Conservation (phyloP, 2,329 filamentous ascomycete species). For the Bipolaris victoriae region DNA sequence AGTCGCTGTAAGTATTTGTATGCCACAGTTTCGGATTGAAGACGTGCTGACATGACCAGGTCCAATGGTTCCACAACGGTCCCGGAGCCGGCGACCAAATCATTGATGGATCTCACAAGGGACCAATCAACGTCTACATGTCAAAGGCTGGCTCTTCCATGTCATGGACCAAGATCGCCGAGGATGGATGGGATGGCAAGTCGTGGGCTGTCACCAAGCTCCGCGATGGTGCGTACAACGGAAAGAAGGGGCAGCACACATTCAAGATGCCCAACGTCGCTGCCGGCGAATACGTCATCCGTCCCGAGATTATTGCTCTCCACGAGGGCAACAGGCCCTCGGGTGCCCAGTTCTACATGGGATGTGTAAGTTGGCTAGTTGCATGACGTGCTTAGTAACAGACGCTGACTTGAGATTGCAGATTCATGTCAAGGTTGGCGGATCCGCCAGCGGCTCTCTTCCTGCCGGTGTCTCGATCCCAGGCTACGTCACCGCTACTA, state of each 20-base stretch:
- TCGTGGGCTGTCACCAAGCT: slow-evolving; percentile 51
- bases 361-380: slow-evolving; percentile 34
- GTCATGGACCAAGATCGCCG: slow-evolving; percentile 57
- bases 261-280: slow-evolving; percentile 51
- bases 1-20: slow-evolving; percentile 33
- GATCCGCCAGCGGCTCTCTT: slow-evolving; percentile 39
- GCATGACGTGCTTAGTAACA: neutral
- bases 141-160: slow-evolving; percentile 52
- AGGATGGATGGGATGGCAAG: slow-evolving; percentile 44
- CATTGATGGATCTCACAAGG: slow-evolving; percentile 59
- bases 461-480: slow-evolving; percentile 56
- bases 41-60: slow-evolving; percentile 15
- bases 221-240: slow-evolving; percentile 36
- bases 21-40: neutral
- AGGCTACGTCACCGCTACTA: slow-evolving; percentile 48
- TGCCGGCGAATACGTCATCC: slow-evolving; percentile 52
- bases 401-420: neutral
- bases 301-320: slow-evolving; percentile 54
- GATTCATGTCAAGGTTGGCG: slow-evolving; percentile 50
- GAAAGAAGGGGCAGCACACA: slow-evolving; percentile 50
- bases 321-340: slow-evolving; percentile 47
- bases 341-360: slow-evolving; percentile 55
- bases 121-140: slow-evolving; percentile 61
- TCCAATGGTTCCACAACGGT: slow-evolving; percentile 60
- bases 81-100: slow-evolving; percentile 56